phyloP scores from a whole-genome alignment of 306 rosid species.

The Fragaria ananassa region DNA sequence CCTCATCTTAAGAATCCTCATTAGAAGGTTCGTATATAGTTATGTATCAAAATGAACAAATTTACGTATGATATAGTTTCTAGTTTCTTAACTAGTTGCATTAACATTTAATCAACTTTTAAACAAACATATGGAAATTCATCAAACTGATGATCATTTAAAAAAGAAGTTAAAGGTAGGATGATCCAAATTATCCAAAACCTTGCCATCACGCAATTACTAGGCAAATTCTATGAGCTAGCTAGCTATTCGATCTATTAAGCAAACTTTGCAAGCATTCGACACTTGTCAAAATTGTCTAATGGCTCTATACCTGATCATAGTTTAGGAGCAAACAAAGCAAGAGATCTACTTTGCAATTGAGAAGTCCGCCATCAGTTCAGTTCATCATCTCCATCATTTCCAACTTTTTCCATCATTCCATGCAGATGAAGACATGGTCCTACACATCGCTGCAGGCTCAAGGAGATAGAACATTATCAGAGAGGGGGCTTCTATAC shows the following conservation, averaged over 20 bases:
- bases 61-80: background rate
- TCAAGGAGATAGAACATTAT: background rate
- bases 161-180: too few relatives aligned
- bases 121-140: too few relatives aligned
- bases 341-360: background rate
- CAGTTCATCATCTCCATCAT: background rate
- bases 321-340: background rate
- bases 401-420: background rate
- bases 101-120: too few relatives aligned
- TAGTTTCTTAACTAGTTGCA: too few relatives aligned
- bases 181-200: background rate
- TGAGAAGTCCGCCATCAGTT: background rate
- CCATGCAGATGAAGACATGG: background rate
- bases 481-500: background rate
- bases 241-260: background rate
- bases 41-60: too few relatives aligned
- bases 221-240: background rate
- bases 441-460: background rate
- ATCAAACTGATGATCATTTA: too few relatives aligned
- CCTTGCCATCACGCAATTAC: slow-evolving; percentile 4
- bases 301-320: background rate
- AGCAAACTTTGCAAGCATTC: background rate
- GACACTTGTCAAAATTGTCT: background rate
- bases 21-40: too few relatives aligned
- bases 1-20: too few relatives aligned